Percentiles rank a stretch among this genome's conserved stretches.
Evolutionary conservation across 2,329 filamentous ascomycete species (phyloP).

Genomic region (Nannizzia gypsea): DNA sequence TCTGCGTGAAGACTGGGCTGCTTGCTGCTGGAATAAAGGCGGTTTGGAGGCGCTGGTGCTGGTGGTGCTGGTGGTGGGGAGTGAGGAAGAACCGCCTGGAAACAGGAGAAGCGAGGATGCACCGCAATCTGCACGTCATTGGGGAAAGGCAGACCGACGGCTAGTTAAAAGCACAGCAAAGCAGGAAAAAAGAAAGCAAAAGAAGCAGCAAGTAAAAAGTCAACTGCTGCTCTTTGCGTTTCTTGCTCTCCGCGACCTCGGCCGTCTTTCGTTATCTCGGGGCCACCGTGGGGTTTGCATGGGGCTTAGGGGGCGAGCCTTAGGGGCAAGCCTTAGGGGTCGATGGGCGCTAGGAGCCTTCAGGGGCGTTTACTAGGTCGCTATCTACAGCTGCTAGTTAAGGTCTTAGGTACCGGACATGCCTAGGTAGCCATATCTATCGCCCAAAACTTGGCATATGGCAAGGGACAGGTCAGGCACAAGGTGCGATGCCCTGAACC

Average conservation of each 20-base stretch:
- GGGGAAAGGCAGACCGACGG: neutral
- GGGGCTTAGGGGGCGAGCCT: too few species aligned
- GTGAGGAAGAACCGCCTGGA: neutral
- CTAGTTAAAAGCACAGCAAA: too few species aligned
- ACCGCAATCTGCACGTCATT: neutral
- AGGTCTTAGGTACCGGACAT: too few species aligned
- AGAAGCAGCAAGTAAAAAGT: too few species aligned
- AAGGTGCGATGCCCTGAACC: neutral
- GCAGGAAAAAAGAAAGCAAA: neutral
- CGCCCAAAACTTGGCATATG: neutral
- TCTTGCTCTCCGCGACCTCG: neutral
- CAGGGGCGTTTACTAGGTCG: neutral
- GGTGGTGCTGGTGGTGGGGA: neutral
- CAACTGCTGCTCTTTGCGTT: neutral
- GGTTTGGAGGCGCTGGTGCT: neutral
- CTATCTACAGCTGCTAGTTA: neutral
- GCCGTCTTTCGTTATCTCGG: neutral
- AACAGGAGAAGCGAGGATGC: neutral
- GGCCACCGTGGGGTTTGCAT: neutral
- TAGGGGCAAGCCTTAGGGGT: too few species aligned
- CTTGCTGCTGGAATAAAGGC: neutral
- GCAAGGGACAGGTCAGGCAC: neutral
- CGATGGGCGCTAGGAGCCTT: too few species aligned
- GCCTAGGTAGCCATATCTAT: too few species aligned
- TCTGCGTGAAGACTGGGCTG: neutral